Base-by-base conservation (phyloP, 2,329 filamentous ascomycete genomes). In the Penicillium vulpinum region DNA sequence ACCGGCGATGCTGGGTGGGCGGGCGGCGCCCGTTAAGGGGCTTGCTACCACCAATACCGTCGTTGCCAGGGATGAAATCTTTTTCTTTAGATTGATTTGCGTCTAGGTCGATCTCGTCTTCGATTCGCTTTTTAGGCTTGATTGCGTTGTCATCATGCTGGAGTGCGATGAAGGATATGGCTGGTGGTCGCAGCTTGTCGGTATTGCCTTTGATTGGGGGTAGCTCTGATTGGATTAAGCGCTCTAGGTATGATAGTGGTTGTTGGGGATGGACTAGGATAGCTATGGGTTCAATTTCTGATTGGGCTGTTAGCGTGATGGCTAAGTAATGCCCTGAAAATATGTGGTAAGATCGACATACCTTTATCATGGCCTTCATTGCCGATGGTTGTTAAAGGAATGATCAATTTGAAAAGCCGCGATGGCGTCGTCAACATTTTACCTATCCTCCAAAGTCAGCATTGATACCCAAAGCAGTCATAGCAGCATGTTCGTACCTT, bases 221-320 rank as follows among this genome's bases (percentile, higher is more conserved):
- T 0, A 96, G 80, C 73, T 96, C 92, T 51, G 91, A 89, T 70
- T 96, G 92, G 45, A 97, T 92, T 3, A 97, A 79, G 9, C 91
- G 85, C 72, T 96, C 91, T 40, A 96, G 85, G 72, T 96, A 96
- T 9, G 91, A 96, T 3, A 97, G 81, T 0, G 92, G 92, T 70
- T 97, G 92, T 60, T 95, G 90, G 0, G 92, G 92, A 66, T 96
- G 92, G 0, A 96, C 83, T 2, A 96, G 84, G 0, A 96, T 82
- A 0, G 92, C 92, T 13, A 96, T 80, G 0, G 92, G 91, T 65
- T 95, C 90, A n/a, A 93, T 85, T 46, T 87, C 83, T 75, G 38
- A 8, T 11, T 21, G 21, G 2, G 24, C 13, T 10, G 33, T 65
- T 36, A 65, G 59, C 5, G 35, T 26, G 21, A 18, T 22, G 21